Evolutionary conservation across 345 rosid species (phyloP), one percentile per base, ranked within the genome.

Genomic region (Garcia nutans): DNA sequence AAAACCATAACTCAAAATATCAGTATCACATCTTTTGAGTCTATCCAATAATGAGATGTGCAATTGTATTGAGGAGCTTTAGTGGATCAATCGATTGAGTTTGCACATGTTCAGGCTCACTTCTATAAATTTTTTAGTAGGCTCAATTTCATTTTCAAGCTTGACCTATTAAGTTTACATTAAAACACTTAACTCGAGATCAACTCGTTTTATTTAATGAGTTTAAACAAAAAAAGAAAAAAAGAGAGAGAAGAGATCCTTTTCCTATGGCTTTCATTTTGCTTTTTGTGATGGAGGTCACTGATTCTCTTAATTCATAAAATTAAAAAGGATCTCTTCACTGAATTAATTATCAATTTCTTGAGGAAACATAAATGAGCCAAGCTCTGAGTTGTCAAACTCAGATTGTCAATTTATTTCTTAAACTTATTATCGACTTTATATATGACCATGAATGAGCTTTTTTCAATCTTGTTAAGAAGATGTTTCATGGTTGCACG

Each of bases 1-100:
- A 70, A 70, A 20, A 33, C 66, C 66, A 74, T 33, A 22, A 69
- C 19, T 60, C 23, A 41, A 59, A 54, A 69, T 69, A 64, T 68
- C 23, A 68, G 64, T 63, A 24, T 52, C 68, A 75, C 44, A 50
- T 28, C 59, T 31, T 66, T 47, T 61, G 20, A 45, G 54, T 50
- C 12, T 52, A 62, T 44, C 10, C 13, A 33, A 71, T 24, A n/a
- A 62, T 26, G n/a, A 44, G 54, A 45, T 13, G 16, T 47, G 57
- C 71, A 45, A 24, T 2, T 67, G 33, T 7, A 67, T 3, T 44
- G 10, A 67, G 31, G 56, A 12, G 13, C 15, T 0, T 8, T 2
- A 22, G 3, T 11, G 11, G 23, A 23, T 16, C 10, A 68, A 17
- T 5, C 28, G 28, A 26, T 42, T 50, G 58, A 28, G 19, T 49